Evolutionary conservation across 1,139 yeast genomes (phyloP).

Genomic region (Nadsonia commutata): DNA sequence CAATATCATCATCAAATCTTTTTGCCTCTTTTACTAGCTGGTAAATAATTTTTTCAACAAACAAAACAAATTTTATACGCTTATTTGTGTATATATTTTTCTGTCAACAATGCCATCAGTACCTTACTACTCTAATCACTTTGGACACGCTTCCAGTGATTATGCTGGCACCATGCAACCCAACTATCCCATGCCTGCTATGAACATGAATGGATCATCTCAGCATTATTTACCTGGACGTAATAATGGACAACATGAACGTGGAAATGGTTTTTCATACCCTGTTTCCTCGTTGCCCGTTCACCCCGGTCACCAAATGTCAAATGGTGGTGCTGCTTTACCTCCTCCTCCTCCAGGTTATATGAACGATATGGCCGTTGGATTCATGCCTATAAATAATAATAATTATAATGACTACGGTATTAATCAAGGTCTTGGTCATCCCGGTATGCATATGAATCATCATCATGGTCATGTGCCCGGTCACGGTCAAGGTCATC

Average conservation of each 20-base stretch:
- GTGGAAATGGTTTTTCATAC: background rate
- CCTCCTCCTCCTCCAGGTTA: background rate
- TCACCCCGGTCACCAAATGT: background rate
- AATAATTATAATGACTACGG: too few species aligned
- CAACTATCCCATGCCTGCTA: background rate
- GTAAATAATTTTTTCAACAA: background rate
- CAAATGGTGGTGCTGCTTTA: background rate
- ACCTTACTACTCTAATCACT: background rate
- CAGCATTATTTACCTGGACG: background rate
- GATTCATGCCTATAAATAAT: background rate
- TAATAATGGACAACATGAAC: background rate
- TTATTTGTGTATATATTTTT: background rate
- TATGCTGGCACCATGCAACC: background rate
- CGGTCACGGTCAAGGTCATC: too few species aligned
- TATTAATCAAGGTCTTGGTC: background rate
- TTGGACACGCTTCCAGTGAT: background rate
- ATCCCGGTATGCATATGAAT: background rate
- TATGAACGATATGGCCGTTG: background rate
- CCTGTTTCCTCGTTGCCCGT: background rate
- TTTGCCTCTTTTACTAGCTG: background rate
- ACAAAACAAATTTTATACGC: background rate
- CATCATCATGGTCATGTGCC: too few species aligned
- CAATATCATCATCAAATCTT: background rate
- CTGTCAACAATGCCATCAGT: background rate
- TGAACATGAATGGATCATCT: background rate